Evolutionary conservation across 768 basidiomycete genomes (phyloP).

Genomic region (Kwoniella europaea): DNA sequence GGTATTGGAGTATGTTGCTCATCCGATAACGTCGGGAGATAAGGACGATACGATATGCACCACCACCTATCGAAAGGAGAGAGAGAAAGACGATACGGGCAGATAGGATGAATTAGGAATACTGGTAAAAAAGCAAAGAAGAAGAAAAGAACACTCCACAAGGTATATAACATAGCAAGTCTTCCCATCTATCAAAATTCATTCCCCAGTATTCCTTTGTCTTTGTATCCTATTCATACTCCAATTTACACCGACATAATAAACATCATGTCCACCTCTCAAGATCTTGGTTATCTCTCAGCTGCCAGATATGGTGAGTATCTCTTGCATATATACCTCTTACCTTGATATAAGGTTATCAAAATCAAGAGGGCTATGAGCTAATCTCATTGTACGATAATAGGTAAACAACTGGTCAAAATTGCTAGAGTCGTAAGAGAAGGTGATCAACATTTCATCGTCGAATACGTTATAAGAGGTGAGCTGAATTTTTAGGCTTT

Average conservation of each 20-base stretch:
- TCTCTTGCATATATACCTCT: background rate
- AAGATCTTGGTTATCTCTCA: slow-evolving; percentile 43
- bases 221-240: background rate
- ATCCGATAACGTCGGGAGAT: background rate
- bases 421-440: slow-evolving; percentile 82
- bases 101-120: slow-evolving; percentile 1
- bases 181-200: background rate
- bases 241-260: background rate
- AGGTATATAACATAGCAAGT: background rate
- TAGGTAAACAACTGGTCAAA: slow-evolving; percentile 84
- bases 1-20: background rate
- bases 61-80: background rate
- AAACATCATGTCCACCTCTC: slow-evolving; percentile 27
- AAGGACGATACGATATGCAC: background rate
- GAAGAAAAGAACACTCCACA: background rate
- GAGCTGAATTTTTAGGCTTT: background rate
- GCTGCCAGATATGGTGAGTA: slow-evolving; percentile 48
- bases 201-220: background rate
- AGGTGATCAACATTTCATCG: slow-evolving; percentile 47
- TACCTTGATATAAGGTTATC: too few species aligned
- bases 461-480: slow-evolving; percentile 40
- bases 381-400: background rate
- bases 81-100: background rate
- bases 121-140: background rate
- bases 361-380: too few species aligned